Conservation (phyloP, 2,329 filamentous ascomycete species). For the Aspergillus floridensis region DNA sequence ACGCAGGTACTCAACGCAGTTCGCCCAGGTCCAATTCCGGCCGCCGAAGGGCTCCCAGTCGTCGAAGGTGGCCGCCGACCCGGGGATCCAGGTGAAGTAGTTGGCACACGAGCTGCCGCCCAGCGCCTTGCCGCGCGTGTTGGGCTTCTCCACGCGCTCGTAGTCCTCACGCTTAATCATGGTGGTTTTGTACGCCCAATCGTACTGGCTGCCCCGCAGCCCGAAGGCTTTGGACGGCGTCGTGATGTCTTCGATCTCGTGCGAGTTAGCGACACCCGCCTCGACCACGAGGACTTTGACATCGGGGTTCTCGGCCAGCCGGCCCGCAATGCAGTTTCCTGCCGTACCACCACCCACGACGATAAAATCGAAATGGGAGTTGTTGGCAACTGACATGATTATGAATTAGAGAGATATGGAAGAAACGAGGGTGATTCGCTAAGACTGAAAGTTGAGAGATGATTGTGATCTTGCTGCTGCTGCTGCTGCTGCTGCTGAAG, state of each 20-base stretch:
- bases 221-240: slow-evolving; percentile 58
- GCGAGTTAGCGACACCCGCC: slow-evolving; percentile 45
- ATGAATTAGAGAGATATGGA: not conserved
- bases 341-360: slow-evolving; percentile 39
- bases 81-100: slow-evolving; percentile 64
- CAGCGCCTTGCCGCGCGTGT: slow-evolving; percentile 59
- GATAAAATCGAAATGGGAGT: slow-evolving; percentile 28
- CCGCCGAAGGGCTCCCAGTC: slow-evolving; percentile 49
- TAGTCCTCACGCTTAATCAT: slow-evolving; percentile 58
- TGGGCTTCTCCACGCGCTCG: slow-evolving; percentile 61
- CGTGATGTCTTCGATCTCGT: slow-evolving; percentile 52
- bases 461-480: not conserved
- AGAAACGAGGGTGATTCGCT: not conserved
- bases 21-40: slow-evolving; percentile 57
- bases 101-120: slow-evolving; percentile 60
- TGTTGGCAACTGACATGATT: slow-evolving; percentile 14
- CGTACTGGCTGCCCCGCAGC: slow-evolving; percentile 56
- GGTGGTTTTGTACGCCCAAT: slow-evolving; percentile 63
- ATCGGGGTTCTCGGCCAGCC: slow-evolving; percentile 51
- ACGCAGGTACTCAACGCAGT: slow-evolving; percentile 50
- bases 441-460: not conserved
- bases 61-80: slow-evolving; percentile 57
- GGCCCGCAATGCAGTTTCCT: slow-evolving; percentile 46
- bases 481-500: not conserved
- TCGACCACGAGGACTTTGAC: slow-evolving; percentile 42